phyloP scores from a whole-genome alignment of 352 stramenopile genomes.

The Phytophthora pluvialis region DNA sequence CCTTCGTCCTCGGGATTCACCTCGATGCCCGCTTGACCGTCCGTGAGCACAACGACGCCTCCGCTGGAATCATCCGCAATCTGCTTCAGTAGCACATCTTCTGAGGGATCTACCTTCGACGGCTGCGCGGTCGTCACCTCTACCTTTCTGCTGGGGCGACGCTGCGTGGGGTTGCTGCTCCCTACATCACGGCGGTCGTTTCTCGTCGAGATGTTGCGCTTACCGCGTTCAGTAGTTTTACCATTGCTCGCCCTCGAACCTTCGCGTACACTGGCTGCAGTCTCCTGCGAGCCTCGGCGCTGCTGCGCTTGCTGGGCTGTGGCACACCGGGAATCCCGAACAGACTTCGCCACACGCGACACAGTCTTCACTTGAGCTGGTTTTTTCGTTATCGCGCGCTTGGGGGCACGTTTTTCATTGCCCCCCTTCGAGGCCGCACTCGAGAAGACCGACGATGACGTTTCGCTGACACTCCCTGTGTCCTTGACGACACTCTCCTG shows the following conservation, averaged over 20 bases:
- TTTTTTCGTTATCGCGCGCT: conserved; percentile 6
- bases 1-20: conserved; percentile 10
- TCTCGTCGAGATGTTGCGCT: conserved; percentile 1
- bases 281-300: neutral
- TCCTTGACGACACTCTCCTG: conserved; percentile 9
- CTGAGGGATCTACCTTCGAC: conserved; percentile 10
- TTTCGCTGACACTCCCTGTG: neutral
- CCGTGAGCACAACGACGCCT: conserved; percentile 9
- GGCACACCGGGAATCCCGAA: neutral
- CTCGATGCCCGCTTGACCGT: conserved; percentile 12
- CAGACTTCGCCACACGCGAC: conserved; percentile 2
- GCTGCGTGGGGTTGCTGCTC: conserved; percentile 9
- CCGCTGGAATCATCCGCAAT: conserved; percentile 15
- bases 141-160: conserved; percentile 2
- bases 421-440: conserved; percentile 1
- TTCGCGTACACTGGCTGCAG: conserved; percentile 1
- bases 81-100: conserved; percentile 5
- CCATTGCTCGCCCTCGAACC: neutral
- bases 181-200: conserved; percentile 6
- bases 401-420: conserved; percentile 1
- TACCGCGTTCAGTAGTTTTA: conserved; percentile 5
- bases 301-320: neutral
- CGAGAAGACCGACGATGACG: conserved; percentile 9
- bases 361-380: neutral
- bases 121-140: neutral